Conservation (phyloP, 257 asterid genomes). For the Jacaranda mimosifolia region DNA sequence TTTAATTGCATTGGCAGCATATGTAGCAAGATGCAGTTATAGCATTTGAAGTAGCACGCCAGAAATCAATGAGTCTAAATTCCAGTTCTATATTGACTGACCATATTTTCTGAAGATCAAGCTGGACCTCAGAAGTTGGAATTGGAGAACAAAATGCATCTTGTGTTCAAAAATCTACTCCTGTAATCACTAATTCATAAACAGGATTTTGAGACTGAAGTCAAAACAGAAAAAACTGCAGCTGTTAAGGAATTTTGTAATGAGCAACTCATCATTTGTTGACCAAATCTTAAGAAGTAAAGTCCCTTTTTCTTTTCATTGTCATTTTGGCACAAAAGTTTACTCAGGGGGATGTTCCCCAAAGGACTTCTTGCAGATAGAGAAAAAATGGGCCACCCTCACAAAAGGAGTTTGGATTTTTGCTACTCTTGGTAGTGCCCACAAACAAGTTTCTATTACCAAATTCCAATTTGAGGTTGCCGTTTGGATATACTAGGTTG, state of each 20-base stretch:
- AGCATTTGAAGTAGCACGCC: not conserved
- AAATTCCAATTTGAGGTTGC: not conserved
- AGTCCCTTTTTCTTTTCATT: not conserved
- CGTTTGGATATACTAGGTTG: not conserved
- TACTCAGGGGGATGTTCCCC: too few species aligned
- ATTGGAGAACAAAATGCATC: not conserved
- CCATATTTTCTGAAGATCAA: too few species aligned
- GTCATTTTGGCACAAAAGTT: too few species aligned
- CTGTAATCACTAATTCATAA: too few species aligned
- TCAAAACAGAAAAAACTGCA: too few species aligned
- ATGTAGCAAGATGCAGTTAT: not conserved
- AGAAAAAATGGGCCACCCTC: slow-evolving; percentile 23
- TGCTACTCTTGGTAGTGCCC: slow-evolving; percentile 49
- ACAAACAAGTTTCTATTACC: slow-evolving; percentile 13
- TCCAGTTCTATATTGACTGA: not conserved
- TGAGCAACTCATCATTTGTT: too few species aligned
- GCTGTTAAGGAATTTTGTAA: too few species aligned
- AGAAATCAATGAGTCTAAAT: not conserved
- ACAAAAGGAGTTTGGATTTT: slow-evolving; percentile 31
- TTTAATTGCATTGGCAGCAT: too few species aligned
- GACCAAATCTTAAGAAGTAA: not conserved
- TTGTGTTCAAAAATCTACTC: not conserved
- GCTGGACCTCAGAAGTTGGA: too few species aligned
- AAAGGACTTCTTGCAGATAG: slow-evolving; percentile 24
- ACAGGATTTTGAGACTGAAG: too few species aligned